These are phyloP conservation scores for Grosmannia serpens DNA, from an alignment of 2,329 filamentous ascomycete genomes.

Conservation along the genomic window DNA sequence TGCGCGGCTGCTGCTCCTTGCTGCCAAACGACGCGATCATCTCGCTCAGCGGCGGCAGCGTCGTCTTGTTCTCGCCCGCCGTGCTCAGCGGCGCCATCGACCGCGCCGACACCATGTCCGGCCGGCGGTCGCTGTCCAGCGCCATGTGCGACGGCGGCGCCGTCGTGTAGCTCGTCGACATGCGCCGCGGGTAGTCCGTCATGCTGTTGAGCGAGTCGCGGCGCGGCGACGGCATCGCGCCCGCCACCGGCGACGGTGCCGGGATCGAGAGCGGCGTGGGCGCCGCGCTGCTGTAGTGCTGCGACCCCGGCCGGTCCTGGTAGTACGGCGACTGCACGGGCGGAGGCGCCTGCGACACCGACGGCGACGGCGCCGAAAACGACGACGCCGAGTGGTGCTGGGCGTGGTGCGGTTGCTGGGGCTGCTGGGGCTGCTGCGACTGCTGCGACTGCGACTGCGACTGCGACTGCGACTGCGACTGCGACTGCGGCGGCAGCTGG, in stretches of 20 bases:
- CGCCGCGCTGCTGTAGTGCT: constrained; percentile 14
- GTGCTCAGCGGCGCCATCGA: constrained; percentile 1
- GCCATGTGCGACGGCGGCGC: not conserved
- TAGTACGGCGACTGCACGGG: constrained; percentile 10
- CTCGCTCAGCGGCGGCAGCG: constrained; percentile 13
- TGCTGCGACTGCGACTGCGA: not conserved
- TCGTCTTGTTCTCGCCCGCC: constrained; percentile 5
- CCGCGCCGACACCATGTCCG: not conserved
- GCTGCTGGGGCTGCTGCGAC: not conserved
- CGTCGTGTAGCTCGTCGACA: constrained; percentile 6
- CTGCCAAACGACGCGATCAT: constrained; percentile 10
- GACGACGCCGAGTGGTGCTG: constrained; percentile 7
- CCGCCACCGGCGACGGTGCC: constrained; percentile 5
- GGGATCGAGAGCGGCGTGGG: not conserved
- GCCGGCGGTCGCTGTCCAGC: constrained; percentile 4
- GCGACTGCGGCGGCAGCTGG: constrained; percentile 15
- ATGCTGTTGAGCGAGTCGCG: constrained; percentile 8
- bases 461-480: constrained; percentile 15
- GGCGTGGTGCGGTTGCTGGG: not conserved
- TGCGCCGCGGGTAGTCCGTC: constrained; percentile 7
- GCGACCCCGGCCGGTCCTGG: constrained; percentile 19
- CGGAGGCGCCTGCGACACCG: not conserved
- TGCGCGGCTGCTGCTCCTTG: not conserved
- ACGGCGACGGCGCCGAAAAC: constrained; percentile 5
- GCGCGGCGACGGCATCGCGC: constrained; percentile 2